Percentiles rank a stretch among this genome's conserved stretches.
Conservation (phyloP, 208 protist species). For the Acanthamoeba quina region DNA sequence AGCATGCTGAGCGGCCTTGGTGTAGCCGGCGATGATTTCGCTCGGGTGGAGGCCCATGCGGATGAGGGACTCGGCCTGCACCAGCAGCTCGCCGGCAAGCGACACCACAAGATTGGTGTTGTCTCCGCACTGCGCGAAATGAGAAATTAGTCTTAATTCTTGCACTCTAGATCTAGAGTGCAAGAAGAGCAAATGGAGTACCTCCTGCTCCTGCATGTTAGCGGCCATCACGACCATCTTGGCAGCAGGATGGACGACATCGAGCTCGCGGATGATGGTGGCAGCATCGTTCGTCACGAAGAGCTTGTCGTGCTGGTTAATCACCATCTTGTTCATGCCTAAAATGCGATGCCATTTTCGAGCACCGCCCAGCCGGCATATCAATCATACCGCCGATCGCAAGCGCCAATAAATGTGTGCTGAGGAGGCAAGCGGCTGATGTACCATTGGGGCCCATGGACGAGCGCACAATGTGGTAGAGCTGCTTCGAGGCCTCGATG, state of each 20-base stretch:
- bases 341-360: conserved; percentile 44
- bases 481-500: conserved; percentile 98
- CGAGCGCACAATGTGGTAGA: conserved; percentile 97
- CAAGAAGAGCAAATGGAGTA: too few species aligned
- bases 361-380: conserved; percentile 23
- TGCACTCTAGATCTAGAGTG: not conserved
- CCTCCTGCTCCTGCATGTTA: conserved; percentile 91
- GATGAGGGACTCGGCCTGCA: conserved; percentile 97
- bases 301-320: conserved; percentile 99
- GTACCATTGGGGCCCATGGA: conserved; percentile 98
- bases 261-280: conserved; percentile 99
- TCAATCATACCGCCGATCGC: not conserved
- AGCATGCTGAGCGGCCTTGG: conserved; percentile 94
- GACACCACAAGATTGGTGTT: conserved; percentile 99
- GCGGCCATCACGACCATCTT: conserved; percentile 99
- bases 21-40: conserved; percentile 99
- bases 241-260: conserved; percentile 96
- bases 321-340: conserved; percentile 99
- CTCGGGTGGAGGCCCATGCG: conserved; percentile 96
- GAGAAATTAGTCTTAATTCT: conserved; percentile 18
- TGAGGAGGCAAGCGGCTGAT: not conserved
- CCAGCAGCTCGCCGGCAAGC: conserved; percentile 98
- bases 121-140: conserved; percentile 95
- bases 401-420: conserved; percentile 22
- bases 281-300: conserved; percentile 99